These are phyloP conservation scores for Pestalotiopsis sp. DNA, from an alignment of 2,329 filamentous ascomycete genomes.

Conservation along the genomic window DNA sequence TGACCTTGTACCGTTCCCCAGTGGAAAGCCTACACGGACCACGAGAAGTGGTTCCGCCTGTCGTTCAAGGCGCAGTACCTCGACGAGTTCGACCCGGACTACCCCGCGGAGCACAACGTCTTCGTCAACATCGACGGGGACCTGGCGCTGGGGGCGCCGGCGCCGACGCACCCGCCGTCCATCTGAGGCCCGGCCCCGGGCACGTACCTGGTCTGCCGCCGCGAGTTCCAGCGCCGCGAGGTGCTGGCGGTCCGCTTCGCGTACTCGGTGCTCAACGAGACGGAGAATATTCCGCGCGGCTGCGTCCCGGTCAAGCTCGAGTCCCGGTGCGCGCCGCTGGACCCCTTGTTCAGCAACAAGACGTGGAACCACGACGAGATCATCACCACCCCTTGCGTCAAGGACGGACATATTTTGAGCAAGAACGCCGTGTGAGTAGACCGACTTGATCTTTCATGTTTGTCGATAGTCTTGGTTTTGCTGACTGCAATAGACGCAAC, in stretches of 20 bases:
- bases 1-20: neutral
- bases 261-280: conserved; percentile 9
- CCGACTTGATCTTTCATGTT: too few species aligned
- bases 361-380: conserved; percentile 10
- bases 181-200: conserved; percentile 5
- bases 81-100: conserved; percentile 8
- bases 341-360: neutral
- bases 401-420: neutral
- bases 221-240: neutral
- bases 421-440: neutral
- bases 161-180: conserved; percentile 1
- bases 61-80: conserved; percentile 7
- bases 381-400: neutral
- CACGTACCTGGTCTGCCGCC: conserved; percentile 1
- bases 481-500: neutral
- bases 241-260: conserved; percentile 3
- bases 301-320: conserved; percentile 7
- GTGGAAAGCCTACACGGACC: conserved; percentile 9
- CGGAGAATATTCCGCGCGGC: neutral
- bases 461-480: neutral
- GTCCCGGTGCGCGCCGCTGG: conserved; percentile 1
- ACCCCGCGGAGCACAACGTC: conserved; percentile 7
- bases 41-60: neutral
- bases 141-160: neutral
- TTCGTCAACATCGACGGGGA: conserved; percentile 6